Evolutionary conservation across 257 asterid species (phyloP), one percentile per base, ranked within the genome.

Genomic region (Lithospermum erythrorhizon): DNA sequence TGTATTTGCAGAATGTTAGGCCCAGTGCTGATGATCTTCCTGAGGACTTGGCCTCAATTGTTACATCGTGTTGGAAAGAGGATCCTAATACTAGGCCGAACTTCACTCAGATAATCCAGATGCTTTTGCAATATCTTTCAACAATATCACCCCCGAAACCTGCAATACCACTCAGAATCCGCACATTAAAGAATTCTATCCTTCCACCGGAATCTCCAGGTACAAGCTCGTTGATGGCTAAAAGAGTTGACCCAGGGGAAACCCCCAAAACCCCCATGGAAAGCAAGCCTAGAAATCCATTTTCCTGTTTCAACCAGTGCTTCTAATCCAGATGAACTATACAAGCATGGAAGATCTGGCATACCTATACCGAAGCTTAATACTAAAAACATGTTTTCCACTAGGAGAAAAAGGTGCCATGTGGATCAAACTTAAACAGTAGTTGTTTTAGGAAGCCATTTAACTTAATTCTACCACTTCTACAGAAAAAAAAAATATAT

Each of bases 131-230:
- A 9, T 86, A 75, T 53, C 90, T 91, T 6, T 82, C 95, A 0
- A 53, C 82, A 23, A 72, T 84, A 52, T 81, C 88, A 6, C 95
- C 94, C 5, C 87, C 83, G 2, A 82, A 83, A 52, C 85, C 96
- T 0, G 81, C 70, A 16, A 49, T 78, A 20, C 95, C 94, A 4
- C 82, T 69, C 19, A 60, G 83, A 58, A 79, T 81, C 37, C 83
- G 83, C 74, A 65, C 84, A 37, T 81, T 95, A 0, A 76, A 77
- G 63, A 87, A 85, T 57, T 65, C 79, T 6, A 76, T 86, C 65
- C 78, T 82, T 32, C 84, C 96, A 54, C 98, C 95, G 0, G 96
- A 88, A 66, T 91, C 96, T 66, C 96, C 96, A 0, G 96, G 98
- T 29, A 88, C 95, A 18, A 82, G 96, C 65, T 79, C 98, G 1